Conservation (phyloP, 352 stramenopile species). For the Phytophthora niederhauseri region DNA sequence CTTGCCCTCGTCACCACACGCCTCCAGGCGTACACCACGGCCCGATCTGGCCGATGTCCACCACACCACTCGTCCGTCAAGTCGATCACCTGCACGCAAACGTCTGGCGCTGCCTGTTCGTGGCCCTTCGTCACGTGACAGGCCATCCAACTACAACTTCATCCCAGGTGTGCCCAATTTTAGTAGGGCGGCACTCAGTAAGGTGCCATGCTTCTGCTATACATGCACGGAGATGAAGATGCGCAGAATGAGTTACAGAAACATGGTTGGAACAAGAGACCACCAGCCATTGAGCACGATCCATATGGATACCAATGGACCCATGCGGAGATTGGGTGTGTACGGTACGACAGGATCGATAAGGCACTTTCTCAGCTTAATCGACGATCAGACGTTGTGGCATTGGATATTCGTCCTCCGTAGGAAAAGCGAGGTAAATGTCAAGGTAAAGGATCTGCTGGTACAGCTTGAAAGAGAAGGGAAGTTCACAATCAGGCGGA, state of each 20-base stretch:
- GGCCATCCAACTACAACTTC: not conserved
- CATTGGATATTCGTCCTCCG: slow-evolving; percentile 3
- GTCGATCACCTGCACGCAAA: no score
- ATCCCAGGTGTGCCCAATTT: slow-evolving; percentile 1
- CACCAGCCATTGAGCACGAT: not conserved
- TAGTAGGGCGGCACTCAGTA: not conserved
- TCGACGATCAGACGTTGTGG: slow-evolving; percentile 12
- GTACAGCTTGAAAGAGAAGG: not conserved
- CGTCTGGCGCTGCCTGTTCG: no score
- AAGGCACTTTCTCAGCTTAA: slow-evolving; percentile 12
- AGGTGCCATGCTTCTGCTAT: not conserved
- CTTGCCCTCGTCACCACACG: no score
- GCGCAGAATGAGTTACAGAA: not conserved
- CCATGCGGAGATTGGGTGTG: not conserved
- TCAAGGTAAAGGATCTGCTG: slow-evolving; percentile 1
- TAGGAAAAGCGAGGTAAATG: slow-evolving; percentile 8
- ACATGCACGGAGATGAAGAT: slow-evolving; percentile 7
- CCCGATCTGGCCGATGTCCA: no score
- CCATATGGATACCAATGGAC: not conserved
- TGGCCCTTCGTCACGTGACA: no score
- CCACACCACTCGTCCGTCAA: no score
- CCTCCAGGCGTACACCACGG: no score
- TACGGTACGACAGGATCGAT: slow-evolving; percentile 6
- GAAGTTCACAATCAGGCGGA: not conserved
- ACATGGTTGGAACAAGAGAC: not conserved